Base-by-base conservation (phyloP, 768 basidiomycete genomes). In the Mycena haematopus region DNA sequence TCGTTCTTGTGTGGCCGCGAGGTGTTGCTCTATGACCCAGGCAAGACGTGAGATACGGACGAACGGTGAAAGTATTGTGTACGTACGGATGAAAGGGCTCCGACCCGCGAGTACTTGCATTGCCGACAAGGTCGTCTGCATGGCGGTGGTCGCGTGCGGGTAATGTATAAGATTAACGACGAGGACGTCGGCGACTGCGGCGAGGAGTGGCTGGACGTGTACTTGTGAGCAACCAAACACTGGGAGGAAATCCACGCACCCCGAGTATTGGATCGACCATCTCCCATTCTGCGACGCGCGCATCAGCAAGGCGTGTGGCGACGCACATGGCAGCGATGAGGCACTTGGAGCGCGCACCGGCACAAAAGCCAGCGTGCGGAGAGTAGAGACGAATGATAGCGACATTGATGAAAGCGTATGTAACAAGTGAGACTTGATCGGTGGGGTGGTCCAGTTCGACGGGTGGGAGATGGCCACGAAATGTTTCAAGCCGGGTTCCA, bases 251-350 rank as follows among this genome's bases (percentile, higher is more conserved):
- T 14, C 3, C 22, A 62, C 65, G 24, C 8, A 66, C 65, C 15
- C 60, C 65, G 15, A 66, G 42, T 1, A 66, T 52, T 11, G 54
- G 47, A 50, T 66, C 61, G 11, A 35, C 60, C 2, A 17, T 27
- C 19, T 52, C 27, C 56, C 36, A 58, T 6, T 47, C 49, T 2
- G 46, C 25, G 1, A 57, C 10, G n/a, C 27, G 45, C 17, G 38
- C 35, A 19, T 36, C 11, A 4, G 24, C 17, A 19, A 65, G 52
- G 33, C 29, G 44, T 4, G n/a, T 14, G 3, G 25, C 31, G 24
- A 62, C 29, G 17, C 40, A n/a, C 14, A 27, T 31, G 0, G 60
- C 61, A 1, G 65, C 65, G 2, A 40, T 10, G 38, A 58, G 38
- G 46, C 65, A 62, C 38, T 55, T 57, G 25, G 15, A 8, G 29